Evolutionary conservation across 2,329 filamentous ascomycete species (phyloP).

Genomic region (Gaeumannomyces tritici): DNA sequence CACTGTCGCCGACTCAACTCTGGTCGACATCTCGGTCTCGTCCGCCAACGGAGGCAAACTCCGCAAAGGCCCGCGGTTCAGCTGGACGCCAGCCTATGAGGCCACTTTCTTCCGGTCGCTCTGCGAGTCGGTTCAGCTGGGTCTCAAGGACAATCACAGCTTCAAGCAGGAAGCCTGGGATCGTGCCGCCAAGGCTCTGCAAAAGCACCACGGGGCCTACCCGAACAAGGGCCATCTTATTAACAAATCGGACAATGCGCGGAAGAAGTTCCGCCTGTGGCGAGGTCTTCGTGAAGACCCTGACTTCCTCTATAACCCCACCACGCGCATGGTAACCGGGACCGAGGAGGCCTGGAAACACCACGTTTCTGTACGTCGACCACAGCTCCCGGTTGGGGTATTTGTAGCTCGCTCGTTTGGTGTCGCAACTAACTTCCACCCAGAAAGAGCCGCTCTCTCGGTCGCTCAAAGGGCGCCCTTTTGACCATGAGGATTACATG

Average conservation of each 20-base stretch:
- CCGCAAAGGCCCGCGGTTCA: slow-evolving; percentile 40
- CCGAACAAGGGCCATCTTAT: slow-evolving; percentile 53
- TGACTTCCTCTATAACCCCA: slow-evolving; percentile 44
- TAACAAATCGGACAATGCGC: slow-evolving; percentile 55
- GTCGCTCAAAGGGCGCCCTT: slow-evolving; percentile 45
- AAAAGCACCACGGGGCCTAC: slow-evolving; percentile 44
- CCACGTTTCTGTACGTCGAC: slow-evolving; percentile 42
- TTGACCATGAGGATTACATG: slow-evolving; percentile 52
- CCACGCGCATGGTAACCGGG: slow-evolving; percentile 40
- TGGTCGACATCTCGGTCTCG: slow-evolving; percentile 10
- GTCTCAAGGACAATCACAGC: slow-evolving; percentile 37
- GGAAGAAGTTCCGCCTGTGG: slow-evolving; percentile 54
- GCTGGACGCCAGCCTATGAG: slow-evolving; percentile 50
- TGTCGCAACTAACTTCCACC: slow-evolving; percentile 9
- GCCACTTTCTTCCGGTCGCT: slow-evolving; percentile 52
- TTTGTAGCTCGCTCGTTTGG: not conserved
- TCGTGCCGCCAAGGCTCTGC: slow-evolving; percentile 42
- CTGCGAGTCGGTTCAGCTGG: slow-evolving; percentile 48
- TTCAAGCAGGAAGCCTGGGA: slow-evolving; percentile 55
- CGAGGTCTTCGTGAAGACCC: slow-evolving; percentile 47
- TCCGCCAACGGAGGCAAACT: slow-evolving; percentile 15
- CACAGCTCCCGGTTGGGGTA: not conserved
- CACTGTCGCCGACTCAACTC: slow-evolving; percentile 7
- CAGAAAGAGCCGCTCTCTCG: slow-evolving; percentile 50
- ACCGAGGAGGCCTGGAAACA: slow-evolving; percentile 47